phyloP scores from a whole-genome alignment of 2,329 filamentous ascomycete species.

The Orbilia brochopaga region DNA sequence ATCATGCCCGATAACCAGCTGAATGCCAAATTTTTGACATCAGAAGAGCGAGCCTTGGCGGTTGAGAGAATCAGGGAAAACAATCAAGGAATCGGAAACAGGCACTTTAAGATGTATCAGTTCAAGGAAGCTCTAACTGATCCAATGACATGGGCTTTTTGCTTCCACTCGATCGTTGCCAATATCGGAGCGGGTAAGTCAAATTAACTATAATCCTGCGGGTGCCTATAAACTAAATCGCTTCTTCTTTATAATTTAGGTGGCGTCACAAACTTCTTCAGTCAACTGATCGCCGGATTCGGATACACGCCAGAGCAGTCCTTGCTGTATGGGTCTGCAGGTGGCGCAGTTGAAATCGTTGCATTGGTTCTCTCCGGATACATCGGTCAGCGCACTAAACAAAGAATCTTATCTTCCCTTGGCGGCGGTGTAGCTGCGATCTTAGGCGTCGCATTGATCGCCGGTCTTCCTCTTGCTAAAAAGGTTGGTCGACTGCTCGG shows the following conservation, averaged over 20 bases:
- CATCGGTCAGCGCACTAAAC: conserved; percentile 65
- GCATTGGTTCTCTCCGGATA: conserved; percentile 65
- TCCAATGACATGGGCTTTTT: conserved; percentile 62
- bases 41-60: conserved; percentile 71
- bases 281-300: conserved; percentile 64
- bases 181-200: conserved; percentile 55
- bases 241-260: conserved; percentile 8
- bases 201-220: too few relatives aligned
- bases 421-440: conserved; percentile 64
- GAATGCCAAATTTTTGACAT: conserved; percentile 65
- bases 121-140: conserved; percentile 63
- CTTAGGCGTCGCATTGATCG: conserved; percentile 70
- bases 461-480: conserved; percentile 66
- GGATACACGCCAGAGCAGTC: conserved; percentile 70
- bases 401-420: conserved; percentile 66
- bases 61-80: conserved; percentile 75
- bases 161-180: conserved; percentile 56
- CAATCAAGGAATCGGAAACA: conserved; percentile 75
- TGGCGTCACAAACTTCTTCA: conserved; percentile 19
- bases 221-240: too few relatives aligned
- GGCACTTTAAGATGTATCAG: conserved; percentile 72
- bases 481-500: conserved; percentile 67
- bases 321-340: conserved; percentile 70
- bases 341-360: conserved; percentile 70
- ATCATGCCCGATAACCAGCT: conserved; percentile 61